Evolutionary conservation across 116 monocot species (phyloP).

Genomic region (Trichopus zeylanicus): DNA sequence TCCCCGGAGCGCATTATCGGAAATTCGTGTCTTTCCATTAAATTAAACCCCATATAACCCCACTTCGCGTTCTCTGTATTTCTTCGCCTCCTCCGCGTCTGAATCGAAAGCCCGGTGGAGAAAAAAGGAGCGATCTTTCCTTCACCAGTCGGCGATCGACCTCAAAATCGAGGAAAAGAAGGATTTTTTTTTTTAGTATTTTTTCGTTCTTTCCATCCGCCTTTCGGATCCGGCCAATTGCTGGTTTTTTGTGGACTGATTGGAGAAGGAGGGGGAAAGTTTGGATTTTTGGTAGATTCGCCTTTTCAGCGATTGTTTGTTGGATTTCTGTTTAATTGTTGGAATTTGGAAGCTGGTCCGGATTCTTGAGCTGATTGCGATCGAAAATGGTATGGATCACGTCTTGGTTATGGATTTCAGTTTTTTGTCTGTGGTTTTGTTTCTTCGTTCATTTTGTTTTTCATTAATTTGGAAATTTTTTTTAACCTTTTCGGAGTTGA

Average conservation of each 20-base stretch:
- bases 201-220: too few relatives aligned
- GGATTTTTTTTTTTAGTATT: neutral
- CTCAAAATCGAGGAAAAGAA: neutral
- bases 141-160: neutral
- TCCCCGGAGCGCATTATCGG: neutral
- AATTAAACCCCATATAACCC: slow-evolving; percentile 1
- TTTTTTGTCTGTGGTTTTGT: neutral
- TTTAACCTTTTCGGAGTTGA: neutral
- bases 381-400: neutral
- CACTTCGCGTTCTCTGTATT: too few relatives aligned
- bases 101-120: neutral
- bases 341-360: neutral
- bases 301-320: neutral
- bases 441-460: neutral
- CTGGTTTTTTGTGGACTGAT: neutral
- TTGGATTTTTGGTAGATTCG: neutral
- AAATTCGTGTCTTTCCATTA: neutral
- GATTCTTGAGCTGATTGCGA: neutral
- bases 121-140: neutral
- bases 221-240: neutral
- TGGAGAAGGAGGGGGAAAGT: neutral
- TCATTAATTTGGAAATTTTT: neutral
- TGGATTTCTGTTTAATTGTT: too few relatives aligned
- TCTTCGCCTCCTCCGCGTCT: neutral
- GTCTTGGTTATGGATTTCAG: neutral